Evolutionary conservation across 306 rosid genomes (phyloP).

Genomic region (Malus sylvestris): DNA sequence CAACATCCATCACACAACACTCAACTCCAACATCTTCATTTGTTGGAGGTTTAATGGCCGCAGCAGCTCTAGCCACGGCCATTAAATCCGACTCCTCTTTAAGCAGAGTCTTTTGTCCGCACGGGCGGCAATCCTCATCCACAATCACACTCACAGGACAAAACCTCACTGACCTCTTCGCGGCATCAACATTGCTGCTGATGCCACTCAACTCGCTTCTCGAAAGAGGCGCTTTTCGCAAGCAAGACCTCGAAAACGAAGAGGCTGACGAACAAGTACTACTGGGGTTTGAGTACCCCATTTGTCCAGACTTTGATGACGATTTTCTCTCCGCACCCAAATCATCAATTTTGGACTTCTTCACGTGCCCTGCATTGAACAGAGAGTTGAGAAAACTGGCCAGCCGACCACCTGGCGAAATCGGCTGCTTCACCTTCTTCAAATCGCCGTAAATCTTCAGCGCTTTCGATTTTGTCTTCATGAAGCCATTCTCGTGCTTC

Average conservation of each 20-base stretch:
- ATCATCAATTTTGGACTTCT: slow-evolving; percentile 44
- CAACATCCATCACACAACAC: slow-evolving; percentile 44
- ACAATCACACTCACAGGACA: slow-evolving; percentile 79
- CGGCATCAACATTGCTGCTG: slow-evolving; percentile 7
- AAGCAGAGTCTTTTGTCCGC: slow-evolving; percentile 56
- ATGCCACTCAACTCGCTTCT: slow-evolving; percentile 35
- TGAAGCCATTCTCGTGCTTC: slow-evolving; percentile 52
- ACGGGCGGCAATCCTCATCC: slow-evolving; percentile 77
- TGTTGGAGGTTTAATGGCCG: slow-evolving; percentile 13
- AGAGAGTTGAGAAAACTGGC: slow-evolving; percentile 84
- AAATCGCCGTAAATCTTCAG: slow-evolving; percentile 72
- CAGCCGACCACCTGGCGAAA: slow-evolving; percentile 78
- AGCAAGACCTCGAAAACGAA: slow-evolving; percentile 83
- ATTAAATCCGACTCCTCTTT: slow-evolving; percentile 20
- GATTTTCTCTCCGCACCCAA: slow-evolving; percentile 17
- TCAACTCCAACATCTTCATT: slow-evolving; percentile 7
- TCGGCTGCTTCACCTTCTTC: slow-evolving; percentile 82
- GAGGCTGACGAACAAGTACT: slow-evolving; percentile 73
- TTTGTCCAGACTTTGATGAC: neutral
- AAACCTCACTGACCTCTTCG: slow-evolving; percentile 76
- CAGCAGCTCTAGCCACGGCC: neutral
- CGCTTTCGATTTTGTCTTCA: slow-evolving; percentile 69
- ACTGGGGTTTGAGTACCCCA: neutral
- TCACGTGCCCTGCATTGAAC: slow-evolving; percentile 51
- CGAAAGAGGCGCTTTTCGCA: slow-evolving; percentile 75